These are phyloP conservation scores for Monosporozyma servazzii DNA, from an alignment of 805 yeast genomes.

Conservation along the genomic window DNA sequence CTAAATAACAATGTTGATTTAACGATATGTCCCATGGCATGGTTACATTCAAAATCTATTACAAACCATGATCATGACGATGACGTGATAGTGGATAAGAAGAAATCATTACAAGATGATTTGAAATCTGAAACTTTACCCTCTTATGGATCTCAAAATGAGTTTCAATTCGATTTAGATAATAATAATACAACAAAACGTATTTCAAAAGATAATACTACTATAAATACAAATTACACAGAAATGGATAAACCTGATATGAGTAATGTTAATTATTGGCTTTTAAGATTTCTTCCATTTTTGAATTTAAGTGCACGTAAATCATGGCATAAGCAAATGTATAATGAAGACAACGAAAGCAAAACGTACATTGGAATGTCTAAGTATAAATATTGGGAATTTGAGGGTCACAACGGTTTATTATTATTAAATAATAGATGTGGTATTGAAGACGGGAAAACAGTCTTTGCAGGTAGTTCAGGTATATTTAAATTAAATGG, in stretches of 20 bases:
- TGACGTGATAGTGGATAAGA: constrained; percentile 8
- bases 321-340: constrained; percentile 10
- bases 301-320: constrained; percentile 30
- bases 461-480: constrained; percentile 59
- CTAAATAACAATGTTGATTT: constrained; percentile 40
- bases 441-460: constrained; percentile 59
- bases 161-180: constrained; percentile 17
- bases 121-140: constrained; percentile 15
- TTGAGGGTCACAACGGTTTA: constrained; percentile 24
- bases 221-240: constrained; percentile 9
- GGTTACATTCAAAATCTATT: constrained; percentile 53
- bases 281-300: constrained; percentile 58
- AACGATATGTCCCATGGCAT: constrained; percentile 75
- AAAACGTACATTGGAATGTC: constrained; percentile 19
- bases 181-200: constrained; percentile 9
- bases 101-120: constrained; percentile 6
- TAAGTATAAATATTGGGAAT: constrained; percentile 19
- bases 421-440: constrained; percentile 59
- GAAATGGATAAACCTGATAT: constrained; percentile 35
- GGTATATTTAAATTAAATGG: constrained; percentile 48
- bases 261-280: constrained; percentile 63
- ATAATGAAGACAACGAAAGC: neutral
- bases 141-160: constrained; percentile 18
- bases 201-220: constrained; percentile 4
- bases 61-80: constrained; percentile 13